Evolutionary conservation across 495 filamentous ascomycete species (phyloP).

Genomic region (Penicillium ochrochloron): DNA sequence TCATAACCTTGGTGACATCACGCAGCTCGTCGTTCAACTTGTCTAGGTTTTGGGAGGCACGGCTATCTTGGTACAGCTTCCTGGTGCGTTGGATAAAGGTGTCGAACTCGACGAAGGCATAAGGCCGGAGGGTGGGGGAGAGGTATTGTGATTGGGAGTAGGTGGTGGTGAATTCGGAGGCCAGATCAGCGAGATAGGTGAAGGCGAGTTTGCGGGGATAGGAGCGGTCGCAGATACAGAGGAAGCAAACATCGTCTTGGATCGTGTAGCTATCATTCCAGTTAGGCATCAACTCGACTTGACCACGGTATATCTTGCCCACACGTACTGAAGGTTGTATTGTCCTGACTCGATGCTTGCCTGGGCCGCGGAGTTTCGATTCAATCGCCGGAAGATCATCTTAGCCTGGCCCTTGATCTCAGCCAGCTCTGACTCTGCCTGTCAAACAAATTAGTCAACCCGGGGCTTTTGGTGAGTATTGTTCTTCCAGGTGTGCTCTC

Average conservation of each 20-base stretch:
- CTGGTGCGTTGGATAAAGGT: conserved; percentile 94
- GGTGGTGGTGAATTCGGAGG: conserved; percentile 86
- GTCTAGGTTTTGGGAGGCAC: conserved; percentile 84
- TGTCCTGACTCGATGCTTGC: conserved; percentile 87
- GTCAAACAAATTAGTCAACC: conserved; percentile 12
- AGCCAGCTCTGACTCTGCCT: conserved; percentile 75
- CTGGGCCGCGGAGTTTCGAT: conserved; percentile 84
- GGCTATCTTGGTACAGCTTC: conserved; percentile 90
- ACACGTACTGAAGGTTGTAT: conserved; percentile 83
- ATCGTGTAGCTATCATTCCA: conserved; percentile 74
- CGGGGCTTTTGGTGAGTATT: background rate
- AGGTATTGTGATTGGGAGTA: conserved; percentile 76
- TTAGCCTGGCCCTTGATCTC: conserved; percentile 92
- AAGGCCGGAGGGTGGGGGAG: conserved; percentile 77
- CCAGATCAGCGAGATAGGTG: conserved; percentile 94
- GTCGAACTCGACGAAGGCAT: conserved; percentile 97
- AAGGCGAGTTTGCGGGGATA: conserved; percentile 99
- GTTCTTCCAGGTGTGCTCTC: conserved; percentile 14
- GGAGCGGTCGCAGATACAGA: conserved; percentile 88
- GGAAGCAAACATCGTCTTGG: conserved; percentile 78
- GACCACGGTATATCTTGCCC: background rate
- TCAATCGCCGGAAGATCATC: conserved; percentile 83
- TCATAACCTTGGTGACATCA: conserved; percentile 99
- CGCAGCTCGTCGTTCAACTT: conserved; percentile 93
- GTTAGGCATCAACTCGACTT: conserved; percentile 15